phyloP scores from a whole-genome alignment of 139 green algal genomes.

The Coccomyxa sp. region DNA sequence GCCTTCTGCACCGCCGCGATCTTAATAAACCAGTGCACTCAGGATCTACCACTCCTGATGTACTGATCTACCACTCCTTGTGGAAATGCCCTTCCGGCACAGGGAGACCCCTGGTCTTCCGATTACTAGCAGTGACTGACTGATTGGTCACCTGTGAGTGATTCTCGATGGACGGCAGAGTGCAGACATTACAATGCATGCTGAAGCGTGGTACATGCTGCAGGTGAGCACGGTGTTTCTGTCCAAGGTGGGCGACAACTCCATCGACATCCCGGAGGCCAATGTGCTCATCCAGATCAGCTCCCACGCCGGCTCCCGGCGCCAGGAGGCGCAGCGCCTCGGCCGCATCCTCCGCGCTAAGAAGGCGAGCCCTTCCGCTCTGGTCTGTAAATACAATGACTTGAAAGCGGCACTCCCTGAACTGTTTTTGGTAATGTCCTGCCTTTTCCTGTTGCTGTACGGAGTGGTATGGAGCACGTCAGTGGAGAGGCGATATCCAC shows the following conservation, averaged over 20 bases:
- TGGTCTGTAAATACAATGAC: too few species aligned
- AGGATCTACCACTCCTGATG: background rate
- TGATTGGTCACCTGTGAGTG: background rate
- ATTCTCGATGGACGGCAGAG: too few species aligned
- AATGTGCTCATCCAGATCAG: constrained; percentile 99
- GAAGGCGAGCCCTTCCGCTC: constrained; percentile 52
- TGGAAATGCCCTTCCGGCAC: background rate
- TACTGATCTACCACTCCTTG: background rate
- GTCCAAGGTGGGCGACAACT: constrained; percentile 99
- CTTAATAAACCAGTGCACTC: background rate
- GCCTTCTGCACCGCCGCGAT: background rate
- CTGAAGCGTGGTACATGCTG: background rate
- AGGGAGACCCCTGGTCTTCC: background rate
- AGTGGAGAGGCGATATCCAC: constrained; percentile 33
- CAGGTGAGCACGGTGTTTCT: constrained; percentile 98
- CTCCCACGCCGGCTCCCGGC: constrained; percentile 83
- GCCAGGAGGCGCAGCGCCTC: constrained; percentile 96
- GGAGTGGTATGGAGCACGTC: constrained; percentile 42
- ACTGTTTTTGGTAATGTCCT: constrained; percentile 40
- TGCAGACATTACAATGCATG: background rate
- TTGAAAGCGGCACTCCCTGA: constrained; percentile 48
- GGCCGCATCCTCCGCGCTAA: constrained; percentile 96
- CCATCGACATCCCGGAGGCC: constrained; percentile 97
- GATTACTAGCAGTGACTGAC: too few species aligned
- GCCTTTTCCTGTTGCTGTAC: constrained; percentile 50